Evolutionary conservation across 139 green algal genomes (phyloP), one percentile per base, ranked within the genome.

Genomic region (Asterochloris sp.): DNA sequence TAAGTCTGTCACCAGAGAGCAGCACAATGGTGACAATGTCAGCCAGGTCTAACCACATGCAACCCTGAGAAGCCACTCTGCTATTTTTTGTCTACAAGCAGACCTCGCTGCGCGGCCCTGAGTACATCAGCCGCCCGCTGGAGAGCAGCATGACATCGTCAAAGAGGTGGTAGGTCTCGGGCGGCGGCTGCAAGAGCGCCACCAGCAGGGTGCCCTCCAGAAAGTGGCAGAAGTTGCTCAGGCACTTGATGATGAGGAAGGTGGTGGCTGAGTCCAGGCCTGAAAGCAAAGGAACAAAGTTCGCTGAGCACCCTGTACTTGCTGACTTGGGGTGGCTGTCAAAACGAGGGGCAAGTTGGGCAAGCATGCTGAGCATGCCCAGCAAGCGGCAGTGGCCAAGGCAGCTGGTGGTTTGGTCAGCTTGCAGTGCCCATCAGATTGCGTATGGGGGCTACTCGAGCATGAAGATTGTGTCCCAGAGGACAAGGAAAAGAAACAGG

Each of bases 91-190:
- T 89, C 78, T 73, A 90, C 89, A 0, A 89, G 79, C 10, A 85
- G 10, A 86, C 87, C 10, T 87, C 73, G 74, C 90, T 84, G 0
- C 84, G 67, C 11, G 89, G 89, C 38, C 89, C 89, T 62, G 91
- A 85, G 84, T 83, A 93, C 62, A 90, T 79, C 23, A 93, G 82
- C 83, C 69, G 54, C 13, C 91, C 91, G 19, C 94, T 86, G 21
- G 83, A 88, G 17, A 95, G 78, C 38, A 96, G 82, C n/a, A 96
- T 81, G 17, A 95, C 73, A 54, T 95, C 87, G 69, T 96, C 92
- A 81, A 96, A 96, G 11, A 96, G 88, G 28, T 86, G 26, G 16
- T 86, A 91, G 8, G 87, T 89, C 78, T 91, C 88, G 23, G 88
- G 88, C 62, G 84, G 69, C 0, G 88, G 88, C 79, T 91, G 88